Percentiles rank a stretch among this genome's conserved stretches.
Conservation (phyloP, 441 rosid genomes). For the Corymbia citriodora region DNA sequence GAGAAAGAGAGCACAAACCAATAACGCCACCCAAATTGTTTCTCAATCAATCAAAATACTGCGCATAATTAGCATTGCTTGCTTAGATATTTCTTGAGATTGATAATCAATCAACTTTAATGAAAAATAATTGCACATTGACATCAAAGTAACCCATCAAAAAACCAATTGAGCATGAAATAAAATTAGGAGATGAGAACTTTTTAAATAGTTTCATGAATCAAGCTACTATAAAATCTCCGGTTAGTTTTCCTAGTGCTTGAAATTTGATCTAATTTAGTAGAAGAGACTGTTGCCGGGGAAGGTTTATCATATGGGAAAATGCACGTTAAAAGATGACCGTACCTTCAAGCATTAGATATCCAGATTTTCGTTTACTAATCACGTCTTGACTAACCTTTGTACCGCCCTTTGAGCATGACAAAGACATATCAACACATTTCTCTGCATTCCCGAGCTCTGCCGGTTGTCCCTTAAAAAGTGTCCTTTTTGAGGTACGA, state of each 20-base stretch:
- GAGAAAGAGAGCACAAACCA: too few species aligned
- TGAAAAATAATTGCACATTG: not conserved
- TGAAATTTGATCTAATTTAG: not conserved
- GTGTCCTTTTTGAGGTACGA: not conserved
- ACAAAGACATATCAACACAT: not conserved
- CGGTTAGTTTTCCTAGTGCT: not conserved
- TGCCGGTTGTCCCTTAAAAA: not conserved
- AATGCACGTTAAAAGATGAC: not conserved
- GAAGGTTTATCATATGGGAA: not conserved
- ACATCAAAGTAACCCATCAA: too few species aligned
- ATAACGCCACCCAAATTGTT: too few species aligned
- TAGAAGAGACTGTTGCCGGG: not conserved
- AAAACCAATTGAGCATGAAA: not conserved
- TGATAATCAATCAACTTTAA: not conserved
- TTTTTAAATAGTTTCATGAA: not conserved
- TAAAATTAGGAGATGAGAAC: not conserved
- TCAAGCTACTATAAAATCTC: not conserved
- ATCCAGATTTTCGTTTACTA: too few species aligned
- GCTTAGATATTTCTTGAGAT: not conserved
- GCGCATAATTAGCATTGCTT: not conserved
- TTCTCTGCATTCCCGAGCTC: not conserved
- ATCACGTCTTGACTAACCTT: not conserved
- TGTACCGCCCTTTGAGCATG: not conserved
- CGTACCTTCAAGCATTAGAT: not conserved
- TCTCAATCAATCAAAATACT: not conserved